Evolutionary conservation across 805 yeast species (phyloP).

Genomic region (Jamesozyma gamospora): DNA sequence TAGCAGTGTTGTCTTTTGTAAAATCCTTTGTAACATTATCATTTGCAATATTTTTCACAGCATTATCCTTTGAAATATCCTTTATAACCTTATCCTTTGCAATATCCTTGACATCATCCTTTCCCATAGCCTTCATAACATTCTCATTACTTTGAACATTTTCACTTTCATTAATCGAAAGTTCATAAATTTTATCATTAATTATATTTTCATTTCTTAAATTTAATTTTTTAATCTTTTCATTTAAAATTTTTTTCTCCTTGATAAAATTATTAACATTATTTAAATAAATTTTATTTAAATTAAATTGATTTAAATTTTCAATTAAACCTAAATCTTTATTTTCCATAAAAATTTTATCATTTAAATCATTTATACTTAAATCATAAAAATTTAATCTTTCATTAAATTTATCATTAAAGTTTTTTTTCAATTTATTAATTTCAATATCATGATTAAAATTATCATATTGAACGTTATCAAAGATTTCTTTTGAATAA

Average conservation of each 20-base stretch:
- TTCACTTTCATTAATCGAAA: not conserved
- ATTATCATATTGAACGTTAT: slow-evolving; percentile 17
- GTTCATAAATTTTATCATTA: not conserved
- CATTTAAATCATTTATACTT: not conserved
- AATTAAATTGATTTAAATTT: not conserved
- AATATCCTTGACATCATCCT: no score
- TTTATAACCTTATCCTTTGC: no score
- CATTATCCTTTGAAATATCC: no score
- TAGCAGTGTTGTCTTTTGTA: no score
- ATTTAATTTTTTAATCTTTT: not conserved
- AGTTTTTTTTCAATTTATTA: slow-evolving; percentile 4
- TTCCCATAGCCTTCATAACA: no score
- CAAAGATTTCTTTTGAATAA: slow-evolving; percentile 23
- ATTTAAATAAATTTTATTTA: slow-evolving; percentile 1
- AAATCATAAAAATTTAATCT: slow-evolving; percentile 13
- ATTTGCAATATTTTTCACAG: no score
- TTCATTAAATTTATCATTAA: slow-evolving; percentile 10
- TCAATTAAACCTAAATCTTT: no score
- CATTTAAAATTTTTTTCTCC: not conserved
- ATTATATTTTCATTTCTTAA: not conserved
- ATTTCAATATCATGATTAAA: slow-evolving; percentile 13
- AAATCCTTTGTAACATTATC: no score
- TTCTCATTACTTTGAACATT: not conserved
- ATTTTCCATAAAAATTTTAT: no score
- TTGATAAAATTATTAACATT: not conserved